These are phyloP conservation scores for Xylaria intraflava DNA, from an alignment of 495 filamentous ascomycete genomes.

Conservation along the genomic window DNA sequence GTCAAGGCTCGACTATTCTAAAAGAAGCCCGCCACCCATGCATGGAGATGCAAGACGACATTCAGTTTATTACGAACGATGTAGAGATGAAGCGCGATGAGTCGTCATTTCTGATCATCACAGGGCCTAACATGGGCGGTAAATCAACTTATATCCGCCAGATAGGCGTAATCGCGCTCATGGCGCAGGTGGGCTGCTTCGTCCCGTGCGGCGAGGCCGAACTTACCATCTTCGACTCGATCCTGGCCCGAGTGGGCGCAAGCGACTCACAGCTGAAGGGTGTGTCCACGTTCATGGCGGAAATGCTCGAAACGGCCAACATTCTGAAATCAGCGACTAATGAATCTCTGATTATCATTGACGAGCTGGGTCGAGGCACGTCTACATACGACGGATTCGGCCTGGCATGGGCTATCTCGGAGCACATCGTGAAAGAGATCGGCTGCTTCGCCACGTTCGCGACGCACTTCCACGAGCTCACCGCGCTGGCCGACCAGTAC, in stretches of 20 bases:
- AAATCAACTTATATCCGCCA: slow-evolving; percentile 99
- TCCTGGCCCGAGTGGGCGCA: slow-evolving; percentile 92
- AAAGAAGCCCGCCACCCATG: slow-evolving; percentile 94
- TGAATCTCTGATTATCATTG: slow-evolving; percentile 94
- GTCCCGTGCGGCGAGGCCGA: slow-evolving; percentile 88
- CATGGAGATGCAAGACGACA: slow-evolving; percentile 98
- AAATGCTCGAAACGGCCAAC: slow-evolving; percentile 98
- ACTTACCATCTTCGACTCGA: slow-evolving; percentile 94
- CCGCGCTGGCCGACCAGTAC: slow-evolving; percentile 76
- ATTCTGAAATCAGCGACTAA: slow-evolving; percentile 95
- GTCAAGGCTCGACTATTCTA: slow-evolving; percentile 81
- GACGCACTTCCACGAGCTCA: slow-evolving; percentile 98
- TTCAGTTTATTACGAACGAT: slow-evolving; percentile 98
- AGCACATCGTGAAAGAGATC: slow-evolving; percentile 94
- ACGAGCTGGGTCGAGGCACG: slow-evolving; percentile 96
- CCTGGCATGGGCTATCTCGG: slow-evolving; percentile 95
- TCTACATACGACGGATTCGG: slow-evolving; percentile 99
- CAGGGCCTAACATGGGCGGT: slow-evolving; percentile 97
- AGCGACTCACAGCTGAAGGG: slow-evolving; percentile 96
- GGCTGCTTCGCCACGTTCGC: slow-evolving; percentile 90
- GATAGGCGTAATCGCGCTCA: slow-evolving; percentile 93
- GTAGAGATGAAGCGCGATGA: slow-evolving; percentile 72
- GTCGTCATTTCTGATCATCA: slow-evolving; percentile 93
- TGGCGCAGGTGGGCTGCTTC: slow-evolving; percentile 97
- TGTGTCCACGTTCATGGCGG: slow-evolving; percentile 98